These are phyloP conservation scores for Podaxis sp. DNA, from an alignment of 768 basidiomycete genomes.

Conservation along the genomic window DNA sequence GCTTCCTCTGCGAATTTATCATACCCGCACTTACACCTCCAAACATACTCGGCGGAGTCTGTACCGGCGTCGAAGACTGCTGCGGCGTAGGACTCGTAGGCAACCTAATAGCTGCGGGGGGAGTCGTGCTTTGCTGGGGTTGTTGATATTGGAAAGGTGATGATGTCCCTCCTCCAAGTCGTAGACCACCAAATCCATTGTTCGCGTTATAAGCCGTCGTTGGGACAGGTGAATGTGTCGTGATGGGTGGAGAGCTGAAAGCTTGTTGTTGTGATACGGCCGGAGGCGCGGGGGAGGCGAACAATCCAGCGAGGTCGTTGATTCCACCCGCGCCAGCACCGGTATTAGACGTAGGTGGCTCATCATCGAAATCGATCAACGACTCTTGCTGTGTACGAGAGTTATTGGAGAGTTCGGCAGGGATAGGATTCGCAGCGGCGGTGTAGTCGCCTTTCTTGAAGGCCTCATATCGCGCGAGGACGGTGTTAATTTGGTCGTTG, in stretches of 20 bases:
- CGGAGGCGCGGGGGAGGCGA: slow-evolving; percentile 36
- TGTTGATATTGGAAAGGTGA: slow-evolving; percentile 14
- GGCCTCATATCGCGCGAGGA: slow-evolving; percentile 85
- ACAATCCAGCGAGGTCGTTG: slow-evolving; percentile 65
- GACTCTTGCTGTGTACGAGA: slow-evolving; percentile 42
- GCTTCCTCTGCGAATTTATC: not conserved
- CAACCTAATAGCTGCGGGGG: slow-evolving; percentile 7
- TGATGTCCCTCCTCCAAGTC: slow-evolving; percentile 5
- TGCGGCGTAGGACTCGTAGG: slow-evolving; percentile 1
- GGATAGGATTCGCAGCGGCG: slow-evolving; percentile 66
- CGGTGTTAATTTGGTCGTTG: slow-evolving; percentile 97
- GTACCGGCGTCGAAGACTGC: not conserved
- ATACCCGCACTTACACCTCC: slow-evolving; percentile 3
- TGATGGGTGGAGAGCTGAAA: not conserved
- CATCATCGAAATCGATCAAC: slow-evolving; percentile 79
- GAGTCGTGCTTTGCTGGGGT: not conserved
- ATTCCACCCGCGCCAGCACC: slow-evolving; percentile 28
- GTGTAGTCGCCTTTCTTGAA: slow-evolving; percentile 90
- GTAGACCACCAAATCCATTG: slow-evolving; percentile 13
- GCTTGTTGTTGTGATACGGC: slow-evolving; percentile 10
- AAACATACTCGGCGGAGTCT: slow-evolving; percentile 3
- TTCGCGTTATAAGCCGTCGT: slow-evolving; percentile 18
- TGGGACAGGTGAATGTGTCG: slow-evolving; percentile 15
- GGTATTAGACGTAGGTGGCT: slow-evolving; percentile 20
- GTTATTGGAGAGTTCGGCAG: slow-evolving; percentile 45